Conservation (phyloP, 2,329 filamentous ascomycete species). For the Hypoxylon sp. region DNA sequence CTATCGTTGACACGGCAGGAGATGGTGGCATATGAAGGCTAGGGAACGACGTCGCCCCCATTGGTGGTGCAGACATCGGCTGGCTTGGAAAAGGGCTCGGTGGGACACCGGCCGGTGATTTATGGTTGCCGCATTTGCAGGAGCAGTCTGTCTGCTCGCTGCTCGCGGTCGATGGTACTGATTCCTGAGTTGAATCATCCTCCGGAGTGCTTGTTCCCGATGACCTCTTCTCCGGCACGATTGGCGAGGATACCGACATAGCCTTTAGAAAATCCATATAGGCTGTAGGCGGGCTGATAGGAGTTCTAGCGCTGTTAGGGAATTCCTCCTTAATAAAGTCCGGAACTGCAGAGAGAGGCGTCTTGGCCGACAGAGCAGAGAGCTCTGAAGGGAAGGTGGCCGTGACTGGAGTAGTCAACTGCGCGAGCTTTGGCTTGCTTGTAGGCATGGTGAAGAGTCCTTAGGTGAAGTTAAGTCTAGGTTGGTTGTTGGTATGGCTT, state of each 20-base stretch:
- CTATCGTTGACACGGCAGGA: constrained; percentile 75
- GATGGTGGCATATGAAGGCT: constrained; percentile 84
- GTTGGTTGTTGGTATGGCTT: constrained; percentile 44
- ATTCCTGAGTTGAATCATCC: constrained; percentile 61
- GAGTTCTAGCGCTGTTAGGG: constrained; percentile 78
- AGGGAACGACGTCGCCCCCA: constrained; percentile 72
- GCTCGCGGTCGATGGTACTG: constrained; percentile 69
- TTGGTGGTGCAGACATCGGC: constrained; percentile 73
- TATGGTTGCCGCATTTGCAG: constrained; percentile 69
- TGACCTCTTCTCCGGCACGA: constrained; percentile 69
- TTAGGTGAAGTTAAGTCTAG: constrained; percentile 26
- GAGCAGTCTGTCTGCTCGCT: constrained; percentile 70
- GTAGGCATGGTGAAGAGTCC: constrained; percentile 62
- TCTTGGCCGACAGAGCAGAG: constrained; percentile 75
- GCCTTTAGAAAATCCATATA: constrained; percentile 95
- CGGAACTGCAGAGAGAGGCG: constrained; percentile 73
- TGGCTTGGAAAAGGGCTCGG: constrained; percentile 67
- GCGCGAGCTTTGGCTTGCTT: constrained; percentile 71
- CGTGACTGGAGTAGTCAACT: constrained; percentile 74
- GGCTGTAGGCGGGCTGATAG: constrained; percentile 89
- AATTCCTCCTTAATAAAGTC: constrained; percentile 76
- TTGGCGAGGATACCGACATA: constrained; percentile 80
- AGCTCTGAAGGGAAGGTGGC: constrained; percentile 74
- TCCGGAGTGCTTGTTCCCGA: constrained; percentile 62
- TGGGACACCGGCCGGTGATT: constrained; percentile 62